Conservation (phyloP, 352 stramenopile species). For the Pythium aristosporum region DNA sequence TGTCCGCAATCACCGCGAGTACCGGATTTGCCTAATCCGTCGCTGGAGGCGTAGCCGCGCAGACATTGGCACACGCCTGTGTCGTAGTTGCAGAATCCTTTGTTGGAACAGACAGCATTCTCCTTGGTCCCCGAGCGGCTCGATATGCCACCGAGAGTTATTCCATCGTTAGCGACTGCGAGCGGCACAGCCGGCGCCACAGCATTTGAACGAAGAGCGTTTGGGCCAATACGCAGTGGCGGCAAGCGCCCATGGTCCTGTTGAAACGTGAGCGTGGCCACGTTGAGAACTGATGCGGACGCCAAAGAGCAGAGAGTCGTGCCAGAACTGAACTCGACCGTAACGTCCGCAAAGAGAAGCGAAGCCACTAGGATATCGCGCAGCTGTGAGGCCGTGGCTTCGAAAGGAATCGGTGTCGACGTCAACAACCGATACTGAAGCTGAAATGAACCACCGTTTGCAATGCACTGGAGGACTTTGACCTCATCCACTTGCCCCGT, state of each 20-base stretch:
- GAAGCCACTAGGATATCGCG: slow-evolving; percentile 49
- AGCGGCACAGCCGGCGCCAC: slow-evolving; percentile 27
- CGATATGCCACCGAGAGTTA: slow-evolving; percentile 31
- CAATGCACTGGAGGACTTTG: slow-evolving; percentile 72
- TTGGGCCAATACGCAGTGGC: slow-evolving; percentile 35
- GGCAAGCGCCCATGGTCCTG: slow-evolving; percentile 54
- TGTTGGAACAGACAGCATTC: slow-evolving; percentile 83
- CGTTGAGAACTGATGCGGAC: slow-evolving; percentile 32
- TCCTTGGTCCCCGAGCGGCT: slow-evolving; percentile 88
- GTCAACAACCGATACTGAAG: slow-evolving; percentile 53
- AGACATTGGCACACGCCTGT: slow-evolving; percentile 51
- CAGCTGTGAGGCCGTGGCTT: slow-evolving; percentile 40
- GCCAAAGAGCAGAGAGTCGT: slow-evolving; percentile 37
- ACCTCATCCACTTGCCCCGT: slow-evolving; percentile 80
- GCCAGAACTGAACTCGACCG: slow-evolving; percentile 45
- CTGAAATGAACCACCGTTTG: slow-evolving; percentile 52
- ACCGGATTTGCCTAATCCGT: slow-evolving; percentile 57
- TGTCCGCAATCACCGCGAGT: slow-evolving; percentile 67
- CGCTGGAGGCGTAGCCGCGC: slow-evolving; percentile 52
- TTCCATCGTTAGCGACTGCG: slow-evolving; percentile 40
- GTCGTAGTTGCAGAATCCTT: slow-evolving; percentile 78
- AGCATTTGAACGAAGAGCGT: slow-evolving; percentile 13
- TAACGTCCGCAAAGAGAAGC: slow-evolving; percentile 49
- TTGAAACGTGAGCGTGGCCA: slow-evolving; percentile 56
- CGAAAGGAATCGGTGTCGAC: slow-evolving; percentile 60